Conservation (phyloP, 2,329 filamentous ascomycete genomes). For the Orbilia ellipsospora region DNA sequence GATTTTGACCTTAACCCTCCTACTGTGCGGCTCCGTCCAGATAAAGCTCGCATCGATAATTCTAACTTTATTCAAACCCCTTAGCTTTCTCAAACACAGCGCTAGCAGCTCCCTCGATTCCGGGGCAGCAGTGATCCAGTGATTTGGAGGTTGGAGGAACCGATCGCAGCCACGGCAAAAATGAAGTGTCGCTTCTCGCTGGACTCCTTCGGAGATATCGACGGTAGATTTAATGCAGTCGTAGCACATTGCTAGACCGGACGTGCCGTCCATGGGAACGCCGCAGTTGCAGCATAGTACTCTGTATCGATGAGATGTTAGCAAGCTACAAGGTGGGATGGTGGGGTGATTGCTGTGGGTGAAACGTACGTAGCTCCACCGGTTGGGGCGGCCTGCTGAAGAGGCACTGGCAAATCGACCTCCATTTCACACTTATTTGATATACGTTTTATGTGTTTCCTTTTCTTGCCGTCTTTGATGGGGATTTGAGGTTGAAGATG, state of each 20-base stretch:
- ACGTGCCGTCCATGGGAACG: constrained; percentile 91
- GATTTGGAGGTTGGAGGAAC: constrained; percentile 86
- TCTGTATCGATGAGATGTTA: constrained; percentile 63
- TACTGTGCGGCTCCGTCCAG: constrained; percentile 97
- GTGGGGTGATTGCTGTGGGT: constrained; percentile 6
- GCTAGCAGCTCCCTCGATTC: constrained; percentile 94
- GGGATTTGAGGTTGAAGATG: constrained; percentile 27
- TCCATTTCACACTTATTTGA: constrained; percentile 60
- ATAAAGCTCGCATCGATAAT: constrained; percentile 97
- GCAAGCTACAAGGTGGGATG: constrained; percentile 45
- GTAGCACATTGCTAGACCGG: constrained; percentile 84
- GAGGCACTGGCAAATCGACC: constrained; percentile 62
- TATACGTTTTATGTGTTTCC: neutral
- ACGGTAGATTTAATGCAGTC: constrained; percentile 95
- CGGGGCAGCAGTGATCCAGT: constrained; percentile 84
- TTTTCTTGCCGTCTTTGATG: neutral
- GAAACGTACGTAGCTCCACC: constrained; percentile 68
- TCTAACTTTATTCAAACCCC: constrained; percentile 86
- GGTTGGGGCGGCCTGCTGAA: constrained; percentile 61
- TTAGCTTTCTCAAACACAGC: constrained; percentile 86
- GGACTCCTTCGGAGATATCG: constrained; percentile 91
- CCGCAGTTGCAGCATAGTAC: constrained; percentile 99
- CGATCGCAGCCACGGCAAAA: constrained; percentile 94
- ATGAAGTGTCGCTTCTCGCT: constrained; percentile 87
- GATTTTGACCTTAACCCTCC: constrained; percentile 91